A percentile compares a stretch with the other conserved stretches of the same genome.
Evolutionary conservation across 345 rosid species (phyloP).

Genomic region (Citrus maxima): DNA sequence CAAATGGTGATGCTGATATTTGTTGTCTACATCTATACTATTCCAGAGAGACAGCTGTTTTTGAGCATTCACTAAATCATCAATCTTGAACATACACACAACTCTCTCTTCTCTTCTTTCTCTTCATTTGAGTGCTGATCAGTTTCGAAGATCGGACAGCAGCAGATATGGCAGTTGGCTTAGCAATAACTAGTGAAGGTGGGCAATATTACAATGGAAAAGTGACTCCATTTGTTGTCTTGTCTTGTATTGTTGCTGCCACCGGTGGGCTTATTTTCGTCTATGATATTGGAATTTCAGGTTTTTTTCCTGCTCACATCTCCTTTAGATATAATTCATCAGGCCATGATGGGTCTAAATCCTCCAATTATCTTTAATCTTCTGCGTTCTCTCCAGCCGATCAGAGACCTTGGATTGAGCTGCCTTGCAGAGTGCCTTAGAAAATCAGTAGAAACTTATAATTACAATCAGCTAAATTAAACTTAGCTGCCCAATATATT

Average conservation of each 20-base stretch:
- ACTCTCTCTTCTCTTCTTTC: background rate
- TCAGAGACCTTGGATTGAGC: too few species aligned
- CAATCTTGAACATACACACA: background rate
- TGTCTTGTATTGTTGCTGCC: constrained; percentile 82
- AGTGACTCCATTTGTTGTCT: constrained; percentile 55
- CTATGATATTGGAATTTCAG: constrained; percentile 81
- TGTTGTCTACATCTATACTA: background rate
- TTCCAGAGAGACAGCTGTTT: background rate
- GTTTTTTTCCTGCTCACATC: constrained; percentile 10
- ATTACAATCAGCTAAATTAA: too few species aligned
- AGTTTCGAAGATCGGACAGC: background rate
- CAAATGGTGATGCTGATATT: background rate
- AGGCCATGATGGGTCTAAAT: too few species aligned
- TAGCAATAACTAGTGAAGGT: constrained; percentile 18
- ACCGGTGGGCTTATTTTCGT: constrained; percentile 89
- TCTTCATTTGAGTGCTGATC: background rate
- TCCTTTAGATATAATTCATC: background rate
- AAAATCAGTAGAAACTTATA: too few species aligned
- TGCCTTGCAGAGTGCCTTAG: too few species aligned
- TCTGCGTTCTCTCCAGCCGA: too few species aligned
- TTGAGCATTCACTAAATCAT: background rate
- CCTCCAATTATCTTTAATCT: too few species aligned
- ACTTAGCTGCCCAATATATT: too few species aligned
- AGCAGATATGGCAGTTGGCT: constrained; percentile 43
- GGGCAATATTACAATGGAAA: constrained; percentile 39